These are phyloP conservation scores for Septoria petroselini DNA, from an alignment of 2,329 filamentous ascomycete genomes.

Conservation along the genomic window DNA sequence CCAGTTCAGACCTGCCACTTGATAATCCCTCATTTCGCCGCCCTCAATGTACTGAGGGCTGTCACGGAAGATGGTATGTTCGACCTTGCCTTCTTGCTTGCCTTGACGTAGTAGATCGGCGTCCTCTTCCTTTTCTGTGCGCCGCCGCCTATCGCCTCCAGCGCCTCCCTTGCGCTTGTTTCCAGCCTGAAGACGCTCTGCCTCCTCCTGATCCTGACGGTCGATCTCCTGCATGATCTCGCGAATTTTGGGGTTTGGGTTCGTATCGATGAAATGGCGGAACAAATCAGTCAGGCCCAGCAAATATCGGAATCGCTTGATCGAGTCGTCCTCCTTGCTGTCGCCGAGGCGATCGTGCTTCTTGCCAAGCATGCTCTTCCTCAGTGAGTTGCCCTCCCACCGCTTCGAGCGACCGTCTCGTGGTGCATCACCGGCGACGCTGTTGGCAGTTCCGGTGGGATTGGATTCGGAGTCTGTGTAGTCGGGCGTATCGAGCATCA, in stretches of 20 bases:
- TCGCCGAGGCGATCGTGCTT: conserved; percentile 91
- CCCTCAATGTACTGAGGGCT: conserved; percentile 84
- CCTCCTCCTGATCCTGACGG: conserved; percentile 75
- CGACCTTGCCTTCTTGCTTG: conserved; percentile 72
- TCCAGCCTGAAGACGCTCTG: conserved; percentile 63
- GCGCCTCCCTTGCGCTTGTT: conserved; percentile 81
- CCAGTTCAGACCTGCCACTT: conserved; percentile 94
- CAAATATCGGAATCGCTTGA: conserved; percentile 89
- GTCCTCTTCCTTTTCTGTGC: conserved; percentile 97
- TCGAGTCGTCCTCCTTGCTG: conserved; percentile 95
- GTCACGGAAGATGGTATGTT: conserved; percentile 88
- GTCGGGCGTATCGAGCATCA: conserved; percentile 58
- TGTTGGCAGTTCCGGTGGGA: conserved; percentile 72
- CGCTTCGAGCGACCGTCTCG: conserved; percentile 79
- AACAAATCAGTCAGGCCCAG: conserved; percentile 94
- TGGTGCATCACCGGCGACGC: conserved; percentile 70
- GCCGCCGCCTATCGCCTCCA: conserved; percentile 70
- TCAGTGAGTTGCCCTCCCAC: conserved; percentile 81
- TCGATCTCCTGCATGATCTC: conserved; percentile 94
- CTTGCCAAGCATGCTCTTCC: conserved; percentile 88
- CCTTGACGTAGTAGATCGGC: conserved; percentile 84
- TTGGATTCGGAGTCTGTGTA: conserved; percentile 66
- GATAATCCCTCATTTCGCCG: conserved; percentile 91
- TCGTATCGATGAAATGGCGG: conserved; percentile 97
- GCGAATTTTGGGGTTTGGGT: conserved; percentile 90